These are phyloP conservation scores for Cystofilobasidium ferigula DNA, from an alignment of 768 basidiomycete species.

Conservation along the genomic window DNA sequence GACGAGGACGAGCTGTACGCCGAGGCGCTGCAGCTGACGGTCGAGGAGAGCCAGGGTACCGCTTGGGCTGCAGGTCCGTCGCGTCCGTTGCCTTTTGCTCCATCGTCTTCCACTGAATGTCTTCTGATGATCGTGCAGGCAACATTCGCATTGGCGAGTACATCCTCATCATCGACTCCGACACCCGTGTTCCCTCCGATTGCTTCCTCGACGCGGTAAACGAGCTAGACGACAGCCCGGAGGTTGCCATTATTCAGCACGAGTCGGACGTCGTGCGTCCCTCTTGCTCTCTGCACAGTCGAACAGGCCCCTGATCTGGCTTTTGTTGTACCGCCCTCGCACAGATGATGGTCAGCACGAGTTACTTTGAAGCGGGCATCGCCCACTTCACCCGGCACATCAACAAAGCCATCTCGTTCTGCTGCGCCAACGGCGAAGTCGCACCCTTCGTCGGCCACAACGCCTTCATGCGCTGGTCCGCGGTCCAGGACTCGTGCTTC, in stretches of 20 bases:
- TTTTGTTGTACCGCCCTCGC: no score
- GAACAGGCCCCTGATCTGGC: no score
- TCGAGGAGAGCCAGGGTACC: neutral
- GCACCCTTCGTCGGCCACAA: slow-evolving; percentile 42
- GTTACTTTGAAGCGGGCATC: neutral
- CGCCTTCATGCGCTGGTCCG: slow-evolving; percentile 79
- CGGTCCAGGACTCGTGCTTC: slow-evolving; percentile 54
- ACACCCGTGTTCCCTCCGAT: slow-evolving; percentile 41
- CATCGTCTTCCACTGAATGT: no score
- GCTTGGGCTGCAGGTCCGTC: slow-evolving; percentile 40
- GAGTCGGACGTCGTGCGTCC: slow-evolving; percentile 7
- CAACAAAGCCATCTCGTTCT: slow-evolving; percentile 44
- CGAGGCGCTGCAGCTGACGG: slow-evolving; percentile 44
- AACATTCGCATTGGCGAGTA: slow-evolving; percentile 47
- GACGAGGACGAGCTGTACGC: slow-evolving; percentile 56
- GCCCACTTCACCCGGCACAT: slow-evolving; percentile 60
- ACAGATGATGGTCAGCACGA: neutral
- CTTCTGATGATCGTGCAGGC: no score
- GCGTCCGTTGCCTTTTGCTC: no score
- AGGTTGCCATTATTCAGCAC: slow-evolving; percentile 69
- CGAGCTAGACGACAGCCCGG: slow-evolving; percentile 66
- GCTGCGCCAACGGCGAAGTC: slow-evolving; percentile 35
- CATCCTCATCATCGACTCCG: neutral
- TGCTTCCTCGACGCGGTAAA: slow-evolving; percentile 81
- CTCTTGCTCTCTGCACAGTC: no score